These are phyloP conservation scores for Melanopsichium pennsylvanicum DNA, from an alignment of 1,284 basidiomycete species.

Conservation along the genomic window DNA sequence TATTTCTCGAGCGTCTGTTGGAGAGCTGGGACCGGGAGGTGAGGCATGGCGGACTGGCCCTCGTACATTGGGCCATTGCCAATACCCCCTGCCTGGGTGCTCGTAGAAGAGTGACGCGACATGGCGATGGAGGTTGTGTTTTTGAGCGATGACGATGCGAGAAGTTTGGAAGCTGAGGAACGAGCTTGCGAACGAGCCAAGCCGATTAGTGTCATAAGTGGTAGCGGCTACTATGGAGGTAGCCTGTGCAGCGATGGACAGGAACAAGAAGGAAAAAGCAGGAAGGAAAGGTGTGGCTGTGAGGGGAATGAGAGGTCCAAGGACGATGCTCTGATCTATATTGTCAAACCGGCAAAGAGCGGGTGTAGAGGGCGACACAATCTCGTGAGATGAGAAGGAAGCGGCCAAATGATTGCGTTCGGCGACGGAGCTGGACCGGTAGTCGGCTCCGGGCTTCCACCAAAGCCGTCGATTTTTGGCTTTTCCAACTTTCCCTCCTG, in stretches of 20 bases:
- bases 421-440: conserved; percentile 4
- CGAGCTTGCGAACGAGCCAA: conserved; percentile 39
- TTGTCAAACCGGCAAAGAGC: background rate
- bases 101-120: conserved; percentile 38
- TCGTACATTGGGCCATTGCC: conserved; percentile 51
- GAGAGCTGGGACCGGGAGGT: no score
- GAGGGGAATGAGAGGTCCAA: background rate
- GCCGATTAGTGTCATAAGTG: conserved; percentile 41
- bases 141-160: conserved; percentile 1
- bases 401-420: background rate
- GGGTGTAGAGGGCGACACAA: no score
- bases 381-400: no score
- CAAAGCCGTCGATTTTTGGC: no score
- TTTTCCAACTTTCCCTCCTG: no score
- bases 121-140: conserved; percentile 28
- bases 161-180: conserved; percentile 34
- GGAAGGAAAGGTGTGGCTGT: background rate
- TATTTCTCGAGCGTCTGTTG: conserved; percentile 63
- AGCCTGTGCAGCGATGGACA: no score
- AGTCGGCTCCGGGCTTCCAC: background rate
- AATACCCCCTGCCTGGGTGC: conserved; percentile 34
- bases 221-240: no score
- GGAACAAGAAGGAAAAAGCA: background rate
- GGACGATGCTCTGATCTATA: no score
- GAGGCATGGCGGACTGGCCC: conserved; percentile 60